phyloP scores from a whole-genome alignment of 192 early-diverging fungal species.

The Chytriomyces sp. region DNA sequence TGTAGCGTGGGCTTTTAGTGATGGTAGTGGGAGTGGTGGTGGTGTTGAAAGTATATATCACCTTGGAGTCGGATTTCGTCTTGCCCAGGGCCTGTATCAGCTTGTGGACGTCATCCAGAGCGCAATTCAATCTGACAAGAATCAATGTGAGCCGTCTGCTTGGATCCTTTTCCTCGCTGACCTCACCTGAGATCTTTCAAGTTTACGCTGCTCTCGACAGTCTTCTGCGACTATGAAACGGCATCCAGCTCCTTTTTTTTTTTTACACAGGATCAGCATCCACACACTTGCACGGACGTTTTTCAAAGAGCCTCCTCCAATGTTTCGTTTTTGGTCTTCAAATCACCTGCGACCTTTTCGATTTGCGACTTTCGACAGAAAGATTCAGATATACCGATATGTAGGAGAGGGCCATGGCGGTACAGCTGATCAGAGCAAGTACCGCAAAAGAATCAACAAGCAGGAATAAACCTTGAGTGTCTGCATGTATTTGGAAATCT shows the following conservation, averaged over 20 bases:
- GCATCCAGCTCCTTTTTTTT: constrained; percentile 41
- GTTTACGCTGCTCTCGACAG: constrained; percentile 44
- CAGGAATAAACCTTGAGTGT: constrained; percentile 33
- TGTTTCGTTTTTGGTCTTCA: constrained; percentile 38
- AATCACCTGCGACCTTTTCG: constrained; percentile 44
- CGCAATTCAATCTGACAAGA: constrained; percentile 52
- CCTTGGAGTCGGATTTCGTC: constrained; percentile 44
- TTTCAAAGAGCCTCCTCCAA: constrained; percentile 45
- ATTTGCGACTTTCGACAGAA: constrained; percentile 35
- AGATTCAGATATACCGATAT: too few relatives aligned
- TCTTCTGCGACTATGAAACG: constrained; percentile 30
- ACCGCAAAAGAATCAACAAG: not conserved
- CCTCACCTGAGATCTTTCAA: constrained; percentile 51
- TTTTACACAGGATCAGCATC: too few relatives aligned
- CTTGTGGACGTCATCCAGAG: constrained; percentile 58
- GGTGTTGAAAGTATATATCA: constrained; percentile 9
- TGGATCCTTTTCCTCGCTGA: too few relatives aligned
- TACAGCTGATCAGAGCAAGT: not conserved
- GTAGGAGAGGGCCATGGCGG: not conserved
- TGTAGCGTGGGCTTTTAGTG: constrained; percentile 8
- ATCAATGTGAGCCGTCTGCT: too few relatives aligned
- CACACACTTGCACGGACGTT: constrained; percentile 37
- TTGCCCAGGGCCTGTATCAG: constrained; percentile 38
- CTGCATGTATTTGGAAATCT: constrained; percentile 37
- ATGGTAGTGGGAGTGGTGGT: not conserved